phyloP scores from a whole-genome alignment of 192 early-diverging fungal species.

The Gonapodya prolifera region DNA sequence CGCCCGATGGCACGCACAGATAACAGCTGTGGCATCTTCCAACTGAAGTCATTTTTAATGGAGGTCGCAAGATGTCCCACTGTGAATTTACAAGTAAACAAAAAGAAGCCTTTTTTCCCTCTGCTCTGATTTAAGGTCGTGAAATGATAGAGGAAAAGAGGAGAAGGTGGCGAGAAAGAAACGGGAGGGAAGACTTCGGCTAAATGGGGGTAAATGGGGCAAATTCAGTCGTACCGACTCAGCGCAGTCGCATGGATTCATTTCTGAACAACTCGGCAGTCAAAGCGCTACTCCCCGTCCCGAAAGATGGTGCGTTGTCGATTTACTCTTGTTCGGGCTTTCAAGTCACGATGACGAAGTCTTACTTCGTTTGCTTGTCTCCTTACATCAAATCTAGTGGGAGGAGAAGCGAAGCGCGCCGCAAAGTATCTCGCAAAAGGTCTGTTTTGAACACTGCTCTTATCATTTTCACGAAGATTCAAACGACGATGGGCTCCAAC shows the following conservation, averaged over 20 bases:
- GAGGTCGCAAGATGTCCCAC: too few species aligned
- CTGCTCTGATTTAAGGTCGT: too few species aligned
- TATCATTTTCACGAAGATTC: background rate
- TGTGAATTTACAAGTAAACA: too few species aligned
- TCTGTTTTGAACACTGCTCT: background rate
- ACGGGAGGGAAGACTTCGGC: too few species aligned
- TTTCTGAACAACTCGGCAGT: background rate
- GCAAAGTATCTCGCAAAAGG: conserved; percentile 2
- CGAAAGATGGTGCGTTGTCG: background rate
- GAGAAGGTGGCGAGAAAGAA: too few species aligned
- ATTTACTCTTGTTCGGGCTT: background rate
- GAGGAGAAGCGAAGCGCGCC: background rate
- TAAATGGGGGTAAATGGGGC: too few species aligned
- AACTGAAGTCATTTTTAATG: too few species aligned
- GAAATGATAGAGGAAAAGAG: too few species aligned
- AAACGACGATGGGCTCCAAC: background rate
- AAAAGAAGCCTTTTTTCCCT: too few species aligned
- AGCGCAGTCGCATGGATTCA: background rate
- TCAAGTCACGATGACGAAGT: background rate
- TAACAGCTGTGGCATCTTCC: too few species aligned
- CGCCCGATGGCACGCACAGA: too few species aligned
- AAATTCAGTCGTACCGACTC: too few species aligned
- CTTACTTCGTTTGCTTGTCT: background rate
- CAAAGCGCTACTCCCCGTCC: background rate
- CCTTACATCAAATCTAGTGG: background rate